These are phyloP conservation scores for Fusarium sp. DNA, from an alignment of 2,329 filamentous ascomycete species.

Conservation along the genomic window DNA sequence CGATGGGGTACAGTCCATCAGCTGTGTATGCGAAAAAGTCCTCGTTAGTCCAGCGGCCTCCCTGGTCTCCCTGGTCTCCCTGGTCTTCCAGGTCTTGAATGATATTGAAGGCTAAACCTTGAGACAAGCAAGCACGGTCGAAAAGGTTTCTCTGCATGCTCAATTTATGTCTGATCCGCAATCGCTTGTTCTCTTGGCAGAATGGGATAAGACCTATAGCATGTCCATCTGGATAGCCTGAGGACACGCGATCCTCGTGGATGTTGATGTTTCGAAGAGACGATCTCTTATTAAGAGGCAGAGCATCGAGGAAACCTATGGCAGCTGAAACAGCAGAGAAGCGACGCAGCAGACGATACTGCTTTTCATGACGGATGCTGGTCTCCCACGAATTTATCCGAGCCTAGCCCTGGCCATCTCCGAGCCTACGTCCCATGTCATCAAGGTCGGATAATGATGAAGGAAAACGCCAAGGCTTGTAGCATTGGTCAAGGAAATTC, in stretches of 20 bases:
- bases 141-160: not conserved
- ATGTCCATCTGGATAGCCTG: not conserved
- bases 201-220: not conserved
- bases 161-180: not conserved
- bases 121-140: not conserved
- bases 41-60: too few species aligned
- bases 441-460: not conserved
- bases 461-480: not conserved
- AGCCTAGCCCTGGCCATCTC: not conserved
- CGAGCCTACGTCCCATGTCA: not conserved
- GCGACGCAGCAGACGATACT: not conserved
- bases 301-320: not conserved
- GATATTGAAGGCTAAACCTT: fast-evolving
- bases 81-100: not conserved
- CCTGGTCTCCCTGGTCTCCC: too few species aligned
- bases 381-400: not conserved
- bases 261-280: not conserved
- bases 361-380: not conserved
- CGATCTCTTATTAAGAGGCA: not conserved
- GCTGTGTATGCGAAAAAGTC: fast-evolving
- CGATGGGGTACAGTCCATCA: not conserved
- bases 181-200: not conserved
- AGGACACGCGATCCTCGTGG: not conserved
- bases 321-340: not conserved
- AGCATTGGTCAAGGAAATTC: not conserved